These are phyloP conservation scores for Cladorrhinum samala DNA, from an alignment of 495 filamentous ascomycete species.

Conservation along the genomic window DNA sequence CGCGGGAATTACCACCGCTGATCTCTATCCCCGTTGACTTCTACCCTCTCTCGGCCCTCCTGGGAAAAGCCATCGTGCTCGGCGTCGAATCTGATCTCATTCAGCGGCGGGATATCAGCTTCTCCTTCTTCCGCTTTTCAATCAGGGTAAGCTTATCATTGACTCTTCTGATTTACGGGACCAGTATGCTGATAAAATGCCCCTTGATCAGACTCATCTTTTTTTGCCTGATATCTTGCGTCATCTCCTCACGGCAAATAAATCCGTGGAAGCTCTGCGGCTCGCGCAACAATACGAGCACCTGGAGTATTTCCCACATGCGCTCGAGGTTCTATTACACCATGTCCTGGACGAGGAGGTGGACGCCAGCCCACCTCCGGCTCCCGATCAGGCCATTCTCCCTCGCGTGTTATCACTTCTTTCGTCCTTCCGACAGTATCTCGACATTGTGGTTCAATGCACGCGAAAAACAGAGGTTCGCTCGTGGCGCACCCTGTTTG, in stretches of 20 bases:
- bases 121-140: conserved; percentile 77
- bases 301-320: conserved; percentile 86
- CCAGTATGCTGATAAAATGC: no score
- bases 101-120: conserved; percentile 82
- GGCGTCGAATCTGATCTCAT: conserved; percentile 89
- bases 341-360: conserved; percentile 93
- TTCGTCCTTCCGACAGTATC: conserved; percentile 79
- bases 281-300: conserved; percentile 76
- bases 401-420: conserved; percentile 85
- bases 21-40: conserved; percentile 74
- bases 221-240: conserved; percentile 85
- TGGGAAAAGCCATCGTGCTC: conserved; percentile 79
- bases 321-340: conserved; percentile 86
- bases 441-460: conserved; percentile 95
- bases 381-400: conserved; percentile 66
- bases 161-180: no score
- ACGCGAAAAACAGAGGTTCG: conserved; percentile 95
- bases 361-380: conserved; percentile 55
- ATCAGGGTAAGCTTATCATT: conserved; percentile 54
- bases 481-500: conserved; percentile 90
- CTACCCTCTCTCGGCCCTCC: conserved; percentile 81
- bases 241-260: conserved; percentile 63
- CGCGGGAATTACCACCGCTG: conserved; percentile 54
- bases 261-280: conserved; percentile 65
- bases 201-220: conserved; percentile 65